Conservation (phyloP, 1,284 basidiomycete genomes). For the Termitomyces sp. region DNA sequence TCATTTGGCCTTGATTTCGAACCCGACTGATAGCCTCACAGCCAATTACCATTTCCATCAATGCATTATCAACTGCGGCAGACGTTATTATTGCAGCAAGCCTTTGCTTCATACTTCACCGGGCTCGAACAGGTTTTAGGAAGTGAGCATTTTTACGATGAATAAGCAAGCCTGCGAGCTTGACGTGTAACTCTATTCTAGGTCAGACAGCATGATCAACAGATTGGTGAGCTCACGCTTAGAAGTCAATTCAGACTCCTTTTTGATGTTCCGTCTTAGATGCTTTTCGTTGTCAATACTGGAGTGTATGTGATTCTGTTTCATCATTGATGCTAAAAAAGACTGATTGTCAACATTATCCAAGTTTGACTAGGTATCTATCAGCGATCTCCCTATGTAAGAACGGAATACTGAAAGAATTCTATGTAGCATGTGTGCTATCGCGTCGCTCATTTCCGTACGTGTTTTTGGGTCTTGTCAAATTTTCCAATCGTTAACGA, state of each 20-base stretch:
- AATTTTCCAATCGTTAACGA: not conserved
- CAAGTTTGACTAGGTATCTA: conserved; percentile 27
- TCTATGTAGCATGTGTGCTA: conserved; percentile 26
- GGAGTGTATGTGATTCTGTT: conserved; percentile 28
- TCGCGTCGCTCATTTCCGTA: conserved; percentile 41
- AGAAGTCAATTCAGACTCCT: not conserved
- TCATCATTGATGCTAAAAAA: not conserved
- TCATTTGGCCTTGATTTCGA: not conserved
- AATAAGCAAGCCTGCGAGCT: not conserved
- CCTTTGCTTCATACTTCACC: conserved; percentile 37
- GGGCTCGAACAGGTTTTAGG: conserved; percentile 38
- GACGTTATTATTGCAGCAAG: conserved; percentile 40
- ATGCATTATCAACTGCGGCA: conserved; percentile 36
- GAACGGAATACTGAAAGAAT: not conserved
- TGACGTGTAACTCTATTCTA: conserved; percentile 21
- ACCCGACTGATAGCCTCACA: conserved; percentile 10
- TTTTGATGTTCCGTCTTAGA: conserved; percentile 25
- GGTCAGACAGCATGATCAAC: conserved; percentile 45
- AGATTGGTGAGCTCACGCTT: conserved; percentile 30
- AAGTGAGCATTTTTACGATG: conserved; percentile 24
- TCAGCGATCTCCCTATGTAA: not conserved
- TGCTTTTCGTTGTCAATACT: conserved; percentile 46
- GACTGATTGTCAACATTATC: not conserved
- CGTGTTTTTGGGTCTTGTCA: conserved; percentile 10
- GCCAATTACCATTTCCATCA: conserved; percentile 40